phyloP scores from a whole-genome alignment of 768 basidiomycete genomes.

The Boletus barrowsii region DNA sequence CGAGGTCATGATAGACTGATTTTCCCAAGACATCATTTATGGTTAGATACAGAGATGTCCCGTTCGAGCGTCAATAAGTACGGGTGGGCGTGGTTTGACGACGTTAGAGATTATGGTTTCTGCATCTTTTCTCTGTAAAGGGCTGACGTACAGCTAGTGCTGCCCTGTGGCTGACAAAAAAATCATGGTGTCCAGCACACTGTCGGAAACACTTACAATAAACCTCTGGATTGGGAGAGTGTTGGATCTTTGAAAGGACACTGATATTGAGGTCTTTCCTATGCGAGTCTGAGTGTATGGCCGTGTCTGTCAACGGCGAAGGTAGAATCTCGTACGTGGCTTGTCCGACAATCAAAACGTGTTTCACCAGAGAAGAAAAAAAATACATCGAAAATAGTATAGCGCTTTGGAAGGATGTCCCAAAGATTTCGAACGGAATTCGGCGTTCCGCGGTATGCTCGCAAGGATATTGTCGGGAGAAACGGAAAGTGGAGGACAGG shows the following conservation, averaged over 20 bases:
- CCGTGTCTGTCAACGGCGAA: background rate
- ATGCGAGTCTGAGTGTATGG: background rate
- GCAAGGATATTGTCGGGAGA: constrained; percentile 4
- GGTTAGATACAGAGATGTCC: constrained; percentile 6
- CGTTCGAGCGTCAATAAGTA: constrained; percentile 4
- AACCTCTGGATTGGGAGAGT: background rate
- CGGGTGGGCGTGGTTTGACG: background rate
- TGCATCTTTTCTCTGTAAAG: background rate
- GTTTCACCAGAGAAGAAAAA: background rate
- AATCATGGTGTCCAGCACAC: background rate
- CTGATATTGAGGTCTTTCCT: background rate
- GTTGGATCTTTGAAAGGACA: constrained; percentile 1
- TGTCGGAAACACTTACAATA: background rate
- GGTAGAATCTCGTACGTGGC: background rate
- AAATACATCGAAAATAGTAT: background rate
- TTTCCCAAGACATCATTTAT: background rate
- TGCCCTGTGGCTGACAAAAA: background rate
- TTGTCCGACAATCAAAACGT: background rate
- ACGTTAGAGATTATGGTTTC: background rate
- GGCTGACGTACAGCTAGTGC: background rate
- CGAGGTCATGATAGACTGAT: constrained; percentile 1
- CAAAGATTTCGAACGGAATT: background rate
- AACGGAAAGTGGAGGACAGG: background rate
- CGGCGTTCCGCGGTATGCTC: background rate
- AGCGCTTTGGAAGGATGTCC: background rate